Evolutionary conservation across 2,329 filamentous ascomycete genomes (phyloP), one percentile per base, ranked within the genome.

Genomic region (Dissoconium aciculare): DNA sequence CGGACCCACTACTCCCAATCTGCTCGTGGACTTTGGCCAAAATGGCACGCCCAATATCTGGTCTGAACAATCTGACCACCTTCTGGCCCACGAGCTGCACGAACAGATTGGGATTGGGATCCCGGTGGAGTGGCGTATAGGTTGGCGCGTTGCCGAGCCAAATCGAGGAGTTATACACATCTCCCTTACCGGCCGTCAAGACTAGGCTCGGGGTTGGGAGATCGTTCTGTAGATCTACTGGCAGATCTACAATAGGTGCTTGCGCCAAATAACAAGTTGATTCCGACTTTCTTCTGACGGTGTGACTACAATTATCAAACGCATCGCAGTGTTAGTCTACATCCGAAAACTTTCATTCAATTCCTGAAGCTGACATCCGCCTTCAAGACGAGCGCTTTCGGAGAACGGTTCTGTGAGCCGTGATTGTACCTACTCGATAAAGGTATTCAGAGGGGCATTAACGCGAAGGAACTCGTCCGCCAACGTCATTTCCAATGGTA

Each of bases 201-300:
- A 92, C 71, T 3, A 85, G 46, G 0, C 62, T 51, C 0, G 84
- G 85, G 0, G 67, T 66, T 0, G 77, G 75, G 0, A 93, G 52
- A 44, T 91, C 81, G 3, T 62, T 50, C 33, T 63, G 67, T 1
- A 93, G 56, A 1, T 55, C 40, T 0, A 43, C 30, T 0, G 87
- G 84, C 0, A 95, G 66, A 33, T 78, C 68, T 3, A 63, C 49
- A 2, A 94, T 63, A 17, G 77, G 64, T 10, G 75, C 78, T 56
- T 95, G 89, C 0, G 87, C 85, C 31, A 95, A 74, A 52, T 95
- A 95, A 3, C 94, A 61, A n/a, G n/a, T n/a, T n/a, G n/a, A n/a
- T n/a, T n/a, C n/a, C n/a, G n/a, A n/a, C n/a, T n/a, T n/a, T n/a
- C n/a, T n/a, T n/a, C n/a, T n/a, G n/a, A n/a, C n/a, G n/a, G n/a